Base-by-base conservation (phyloP, 2,329 filamentous ascomycete genomes). In the Colletotrichum endophyticum region DNA sequence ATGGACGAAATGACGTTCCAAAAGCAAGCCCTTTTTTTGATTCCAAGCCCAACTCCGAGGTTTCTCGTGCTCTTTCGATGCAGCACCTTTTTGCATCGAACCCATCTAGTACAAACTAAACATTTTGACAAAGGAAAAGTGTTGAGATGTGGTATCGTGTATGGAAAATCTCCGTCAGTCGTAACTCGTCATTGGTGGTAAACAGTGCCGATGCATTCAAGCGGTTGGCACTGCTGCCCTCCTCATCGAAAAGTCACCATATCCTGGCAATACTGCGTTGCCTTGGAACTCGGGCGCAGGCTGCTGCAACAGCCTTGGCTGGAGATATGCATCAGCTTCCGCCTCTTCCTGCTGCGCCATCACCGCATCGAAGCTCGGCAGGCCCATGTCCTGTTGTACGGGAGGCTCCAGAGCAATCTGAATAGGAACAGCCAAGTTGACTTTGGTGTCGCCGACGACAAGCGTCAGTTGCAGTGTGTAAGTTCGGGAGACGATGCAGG, bases 401-500 rank as follows among this genome's bases (percentile, higher is more conserved):
- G 72, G 78, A 25, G 80, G 82, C 78, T 87, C 86, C 27, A 90
- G 86, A 3, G 86, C 88, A 61, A 92, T 80, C 82, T 92, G 90
- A 61, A 92, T 78, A 8, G 90, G 90, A 57, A 91, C 80, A 27
- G 81, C 80, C 30, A 92, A 81, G 53, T 85, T 86, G 56, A 91
- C 78, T 79, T 84, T 87, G 72, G 84, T 82, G 9, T 87, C 83
- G 19, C 85, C 87, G 4, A 85, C 84, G 8, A 83, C 85, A 8
- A 92, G 80, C 16, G 84, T 83, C 57, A 89, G 79, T 78, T 88
- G 86, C 34, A 92, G 80, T 6, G 88, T 86, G 81, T 92, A 92
- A n/a, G 87, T 87, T 30, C 91, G 88, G 9, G 89, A 89, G 49
- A 87, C 84, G 81, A 92, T 88, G 84, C 91, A 92, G 11, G 88